Conservation (phyloP, 305 asterid species). For the Solanum chacoense region DNA sequence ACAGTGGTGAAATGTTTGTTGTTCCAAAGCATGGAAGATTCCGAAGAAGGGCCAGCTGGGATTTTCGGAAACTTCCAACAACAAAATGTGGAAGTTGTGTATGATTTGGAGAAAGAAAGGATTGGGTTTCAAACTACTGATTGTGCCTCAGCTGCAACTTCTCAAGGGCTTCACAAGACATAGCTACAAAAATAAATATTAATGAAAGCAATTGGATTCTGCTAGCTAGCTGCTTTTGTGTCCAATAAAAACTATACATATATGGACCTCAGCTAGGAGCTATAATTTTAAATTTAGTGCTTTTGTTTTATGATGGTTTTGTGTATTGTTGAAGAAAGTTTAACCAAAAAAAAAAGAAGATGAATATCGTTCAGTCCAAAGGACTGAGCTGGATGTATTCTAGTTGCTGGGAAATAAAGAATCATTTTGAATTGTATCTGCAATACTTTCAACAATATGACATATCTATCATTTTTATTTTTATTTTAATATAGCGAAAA, state of each 20-base stretch:
- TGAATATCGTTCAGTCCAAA: background rate
- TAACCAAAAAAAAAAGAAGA: background rate
- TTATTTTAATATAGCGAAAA: background rate
- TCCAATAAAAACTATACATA: background rate
- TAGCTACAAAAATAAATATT: background rate
- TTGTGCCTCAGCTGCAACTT: slow-evolving; percentile 42
- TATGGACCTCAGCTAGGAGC: background rate
- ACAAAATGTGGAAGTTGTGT: slow-evolving; percentile 71
- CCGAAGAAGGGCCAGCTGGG: slow-evolving; percentile 66
- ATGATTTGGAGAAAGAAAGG: slow-evolving; percentile 62
- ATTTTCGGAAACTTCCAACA: slow-evolving; percentile 76
- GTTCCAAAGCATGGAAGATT: slow-evolving; percentile 53
- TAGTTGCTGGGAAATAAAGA: background rate
- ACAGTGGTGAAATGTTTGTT: slow-evolving; percentile 52
- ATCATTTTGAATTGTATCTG: background rate
- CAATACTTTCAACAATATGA: background rate
- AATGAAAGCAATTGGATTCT: background rate
- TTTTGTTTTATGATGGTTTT: background rate
- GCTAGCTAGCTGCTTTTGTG: background rate
- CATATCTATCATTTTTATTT: background rate
- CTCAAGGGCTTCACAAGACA: slow-evolving; percentile 28
- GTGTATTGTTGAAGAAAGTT: background rate
- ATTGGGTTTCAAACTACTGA: slow-evolving; percentile 57
- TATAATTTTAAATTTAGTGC: background rate
- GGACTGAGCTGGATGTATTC: background rate